phyloP scores from a whole-genome alignment of 2,329 filamentous ascomycete species.

The Hypoxylon sp. region DNA sequence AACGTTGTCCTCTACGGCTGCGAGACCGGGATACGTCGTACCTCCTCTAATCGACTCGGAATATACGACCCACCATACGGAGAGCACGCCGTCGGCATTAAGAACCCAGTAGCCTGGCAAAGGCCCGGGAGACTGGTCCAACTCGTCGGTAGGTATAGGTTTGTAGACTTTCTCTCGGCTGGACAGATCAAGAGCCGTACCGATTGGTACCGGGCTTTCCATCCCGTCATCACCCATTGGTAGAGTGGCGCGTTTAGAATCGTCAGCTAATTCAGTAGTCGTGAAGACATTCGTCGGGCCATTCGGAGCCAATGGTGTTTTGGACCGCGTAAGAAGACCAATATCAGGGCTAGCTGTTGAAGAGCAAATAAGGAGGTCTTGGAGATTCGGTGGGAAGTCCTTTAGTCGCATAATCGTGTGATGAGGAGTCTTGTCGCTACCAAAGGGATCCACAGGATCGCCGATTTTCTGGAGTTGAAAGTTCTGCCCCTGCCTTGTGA shows the following conservation, averaged over 20 bases:
- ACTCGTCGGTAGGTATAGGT: constrained; percentile 83
- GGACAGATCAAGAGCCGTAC: constrained; percentile 87
- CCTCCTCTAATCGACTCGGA: constrained; percentile 84
- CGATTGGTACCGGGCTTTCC: constrained; percentile 83
- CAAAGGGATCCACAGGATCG: constrained; percentile 82
- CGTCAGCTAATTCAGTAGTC: constrained; percentile 78
- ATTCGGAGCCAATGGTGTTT: constrained; percentile 73
- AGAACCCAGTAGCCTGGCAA: constrained; percentile 87
- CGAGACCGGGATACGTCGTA: constrained; percentile 80
- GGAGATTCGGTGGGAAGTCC: constrained; percentile 83
- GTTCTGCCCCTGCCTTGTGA: constrained; percentile 74
- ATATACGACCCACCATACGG: constrained; percentile 93
- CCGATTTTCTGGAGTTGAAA: constrained; percentile 82
- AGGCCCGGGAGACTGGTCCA: constrained; percentile 83
- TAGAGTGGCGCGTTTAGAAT: constrained; percentile 80
- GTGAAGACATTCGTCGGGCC: constrained; percentile 78
- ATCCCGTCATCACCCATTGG: constrained; percentile 75
- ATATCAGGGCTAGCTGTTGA: constrained; percentile 86
- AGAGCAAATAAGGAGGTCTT: constrained; percentile 85
- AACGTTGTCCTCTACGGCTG: constrained; percentile 60
- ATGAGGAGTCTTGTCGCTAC: constrained; percentile 76
- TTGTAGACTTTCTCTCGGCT: constrained; percentile 82
- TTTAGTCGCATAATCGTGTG: constrained; percentile 84
- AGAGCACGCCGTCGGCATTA: constrained; percentile 89
- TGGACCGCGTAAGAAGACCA: constrained; percentile 82